Base-by-base conservation (phyloP, 352 stramenopile species). In the Thraustochytrium striatum region DNA sequence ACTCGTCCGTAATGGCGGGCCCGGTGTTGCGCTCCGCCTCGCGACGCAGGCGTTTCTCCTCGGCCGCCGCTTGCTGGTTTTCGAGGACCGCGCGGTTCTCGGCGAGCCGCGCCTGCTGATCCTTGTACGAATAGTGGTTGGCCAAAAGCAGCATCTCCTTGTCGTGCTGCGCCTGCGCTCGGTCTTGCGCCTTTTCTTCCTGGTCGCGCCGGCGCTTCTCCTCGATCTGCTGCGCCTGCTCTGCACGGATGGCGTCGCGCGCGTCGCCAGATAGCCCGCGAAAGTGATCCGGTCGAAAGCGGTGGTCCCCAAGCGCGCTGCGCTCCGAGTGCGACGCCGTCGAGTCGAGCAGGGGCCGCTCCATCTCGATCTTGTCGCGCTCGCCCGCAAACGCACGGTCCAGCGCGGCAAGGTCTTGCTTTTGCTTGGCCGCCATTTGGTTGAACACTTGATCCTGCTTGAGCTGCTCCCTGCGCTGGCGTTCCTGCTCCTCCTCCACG, bases 251-350 rank as follows among this genome's bases (percentile, higher is more conserved):
- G 21, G 39, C 65, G 5, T 75, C 65, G 50, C 58, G 52, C 33
- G 11, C 41, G 8, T 21, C 32, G 7, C 36, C 19, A 7, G 16
- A 8, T 3, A 62, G 32, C 0, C 65, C 65, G 47, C 25, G 25
- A 32, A 75, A 75, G 36, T 75, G 65, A 7, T 75, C 65, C 0
- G 65, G 65, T 5, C 65, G 28, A 25, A 62, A 16, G 21, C 65
- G 32, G 65, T 75, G 65, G 5, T 33, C n/a, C 13, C 35, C 59
- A 7, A 70, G 59, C 28, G 13, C 36, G 41, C 59, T 70, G 8
- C 36, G 59, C 13, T 52, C 44, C 36, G 36, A 25, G 25, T 50
- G 11, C 21, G 44, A n/a, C 59, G 0, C 53, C 35, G 38, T 52
- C 21, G 13, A 53, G 59, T 9, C 59, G 59, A 5, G 21, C 35